Conservation (phyloP, 805 yeast genomes). For the Cyberlindnera americana region DNA sequence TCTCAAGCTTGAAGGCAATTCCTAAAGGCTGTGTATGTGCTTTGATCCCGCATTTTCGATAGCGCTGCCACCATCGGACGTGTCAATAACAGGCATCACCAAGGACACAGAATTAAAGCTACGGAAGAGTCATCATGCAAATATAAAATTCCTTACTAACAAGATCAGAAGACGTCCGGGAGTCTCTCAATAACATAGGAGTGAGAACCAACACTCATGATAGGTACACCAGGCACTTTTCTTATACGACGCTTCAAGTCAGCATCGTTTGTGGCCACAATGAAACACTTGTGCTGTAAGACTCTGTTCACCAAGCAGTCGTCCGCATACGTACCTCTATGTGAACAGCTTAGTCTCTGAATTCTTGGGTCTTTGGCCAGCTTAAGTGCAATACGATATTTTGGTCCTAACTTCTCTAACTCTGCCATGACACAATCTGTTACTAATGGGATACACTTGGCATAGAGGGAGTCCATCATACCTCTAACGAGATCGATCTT, state of each 20-base stretch:
- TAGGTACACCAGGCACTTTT: conserved; percentile 95
- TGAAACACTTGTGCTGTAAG: conserved; percentile 92
- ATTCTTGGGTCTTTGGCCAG: conserved; percentile 94
- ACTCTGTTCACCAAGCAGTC: conserved; percentile 93
- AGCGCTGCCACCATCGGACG: not conserved
- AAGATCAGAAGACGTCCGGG: conserved; percentile 76
- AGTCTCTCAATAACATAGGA: conserved; percentile 89
- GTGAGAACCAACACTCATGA: conserved; percentile 95
- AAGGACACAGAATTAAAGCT: not conserved
- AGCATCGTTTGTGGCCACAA: conserved; percentile 98
- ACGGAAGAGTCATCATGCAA: conserved; percentile 4
- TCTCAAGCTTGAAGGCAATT: too few relatives aligned
- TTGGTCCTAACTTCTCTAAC: conserved; percentile 92
- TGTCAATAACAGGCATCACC: conserved; percentile 1
- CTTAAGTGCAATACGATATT: conserved; percentile 86
- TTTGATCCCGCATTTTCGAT: not conserved
- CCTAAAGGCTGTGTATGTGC: not conserved
- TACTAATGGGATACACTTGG: conserved; percentile 91
- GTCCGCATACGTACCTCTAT: conserved; percentile 97
- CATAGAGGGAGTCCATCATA: conserved; percentile 92
- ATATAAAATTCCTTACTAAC: not conserved
- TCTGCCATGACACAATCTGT: conserved; percentile 99
- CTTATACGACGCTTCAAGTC: conserved; percentile 90
- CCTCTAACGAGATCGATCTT: conserved; percentile 94
- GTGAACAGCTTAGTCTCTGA: conserved; percentile 81